A percentile compares a stretch with the other conserved stretches of the same genome.
Conservation (phyloP, 139 green algal species). For the Protoeuglena noctilucae region DNA sequence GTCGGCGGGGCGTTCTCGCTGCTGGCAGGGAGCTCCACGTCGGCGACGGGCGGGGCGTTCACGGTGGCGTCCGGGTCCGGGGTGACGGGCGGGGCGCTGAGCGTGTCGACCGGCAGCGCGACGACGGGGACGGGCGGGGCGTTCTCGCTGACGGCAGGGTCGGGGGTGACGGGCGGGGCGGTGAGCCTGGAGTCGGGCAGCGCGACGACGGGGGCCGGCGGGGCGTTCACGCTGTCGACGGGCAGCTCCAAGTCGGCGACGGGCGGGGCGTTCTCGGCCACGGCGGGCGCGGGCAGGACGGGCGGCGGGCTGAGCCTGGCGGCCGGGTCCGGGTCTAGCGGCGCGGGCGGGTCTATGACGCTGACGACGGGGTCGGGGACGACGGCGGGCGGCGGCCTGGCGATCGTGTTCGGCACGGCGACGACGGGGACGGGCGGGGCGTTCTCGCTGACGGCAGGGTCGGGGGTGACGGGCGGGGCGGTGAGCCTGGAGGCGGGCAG, state of each 20-base stretch:
- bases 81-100: not conserved
- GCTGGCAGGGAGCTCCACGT: no score
- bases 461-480: not conserved
- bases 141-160: not conserved
- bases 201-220: not conserved
- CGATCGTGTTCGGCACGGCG: not conserved
- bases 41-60: not conserved
- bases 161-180: not conserved
- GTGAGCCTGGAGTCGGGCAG: not conserved
- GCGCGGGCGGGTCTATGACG: no score
- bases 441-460: not conserved
- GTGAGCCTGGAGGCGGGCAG: not conserved
- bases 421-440: not conserved
- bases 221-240: not conserved
- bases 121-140: not conserved
- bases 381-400: not conserved
- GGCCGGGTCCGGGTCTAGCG: not conserved
- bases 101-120: not conserved
- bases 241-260: not conserved
- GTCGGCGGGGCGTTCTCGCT: not conserved
- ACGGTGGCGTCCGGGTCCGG: not conserved
- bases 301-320: not conserved
- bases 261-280: not conserved
- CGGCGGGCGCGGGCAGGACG: not conserved
- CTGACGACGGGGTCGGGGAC: not conserved